Base-by-base conservation (phyloP, 139 green algal genomes). In the Trebouxia sp. region DNA sequence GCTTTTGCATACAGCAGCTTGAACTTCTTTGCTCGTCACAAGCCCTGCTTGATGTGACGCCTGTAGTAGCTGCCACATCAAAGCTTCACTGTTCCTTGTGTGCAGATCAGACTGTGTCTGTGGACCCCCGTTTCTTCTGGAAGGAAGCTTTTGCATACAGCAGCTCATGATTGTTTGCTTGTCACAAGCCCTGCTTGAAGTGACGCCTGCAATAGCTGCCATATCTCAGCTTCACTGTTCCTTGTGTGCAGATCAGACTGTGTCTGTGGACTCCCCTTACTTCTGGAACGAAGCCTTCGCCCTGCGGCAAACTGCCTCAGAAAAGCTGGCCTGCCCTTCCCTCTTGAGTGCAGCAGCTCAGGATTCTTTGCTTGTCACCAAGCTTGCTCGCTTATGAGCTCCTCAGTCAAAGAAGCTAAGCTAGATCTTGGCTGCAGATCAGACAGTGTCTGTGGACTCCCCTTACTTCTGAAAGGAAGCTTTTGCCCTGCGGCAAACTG, bases 101-200 rank as follows among this genome's bases (percentile, higher is more conserved):
- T 72, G 62, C 62, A 72, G 62, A 72, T 72, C 62, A 72, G 62
- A 72, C 32, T 45, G 62, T 72, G 32, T 72, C 62, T 0, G 74
- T 77, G 9, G 79, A 84, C 53, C 82, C 78, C 15, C 78, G 78
- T 28, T 42, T 41, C 32, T 86, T 86, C 58, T 86, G 83, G 83
- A 55, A 82, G 20, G 70, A 84, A 2, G 83, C 83, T 17, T 86
- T 75, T 51, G 62, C n/a, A n/a, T n/a, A n/a, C n/a, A n/a, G n/a
- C n/a, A n/a, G n/a, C n/a, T n/a, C n/a, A n/a, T n/a, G n/a, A n/a
- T n/a, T n/a, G n/a, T n/a, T n/a, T n/a, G n/a, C n/a, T n/a, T n/a
- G n/a, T n/a, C n/a, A n/a, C n/a, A n/a, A n/a, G n/a, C n/a, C n/a
- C n/a, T n/a, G n/a, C n/a, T n/a, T n/a, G n/a, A n/a, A n/a, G n/a